Evolutionary conservation across 2,329 filamentous ascomycete species (phyloP).

Genomic region (Penicillium frequentans): DNA sequence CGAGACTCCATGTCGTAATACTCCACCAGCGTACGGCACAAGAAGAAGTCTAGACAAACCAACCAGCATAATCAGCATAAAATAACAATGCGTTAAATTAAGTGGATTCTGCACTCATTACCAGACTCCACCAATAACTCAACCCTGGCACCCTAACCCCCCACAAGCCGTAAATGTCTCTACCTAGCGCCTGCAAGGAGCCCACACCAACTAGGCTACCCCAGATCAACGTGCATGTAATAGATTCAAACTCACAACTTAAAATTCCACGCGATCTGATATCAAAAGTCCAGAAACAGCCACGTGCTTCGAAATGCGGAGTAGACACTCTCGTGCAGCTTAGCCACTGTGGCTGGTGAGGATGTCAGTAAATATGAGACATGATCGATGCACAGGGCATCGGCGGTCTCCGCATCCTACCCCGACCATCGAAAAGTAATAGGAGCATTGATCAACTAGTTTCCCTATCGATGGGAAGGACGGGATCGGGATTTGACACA

Average conservation of each 20-base stretch:
- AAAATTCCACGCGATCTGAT: neutral
- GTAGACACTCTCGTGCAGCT: neutral
- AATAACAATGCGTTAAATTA: no score
- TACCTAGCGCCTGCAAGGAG: constrained; percentile 5
- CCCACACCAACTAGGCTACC: constrained; percentile 1
- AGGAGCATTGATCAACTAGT: constrained; percentile 6
- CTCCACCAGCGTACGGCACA: no score
- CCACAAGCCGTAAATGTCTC: constrained; percentile 4
- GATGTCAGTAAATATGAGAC: neutral
- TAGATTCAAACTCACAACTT: neutral
- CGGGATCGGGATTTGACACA: constrained; percentile 1
- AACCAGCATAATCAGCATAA: no score
- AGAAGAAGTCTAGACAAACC: no score
- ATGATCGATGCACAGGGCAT: constrained; percentile 6
- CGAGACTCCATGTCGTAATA: no score
- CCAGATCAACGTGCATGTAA: constrained; percentile 1
- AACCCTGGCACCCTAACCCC: constrained; percentile 9
- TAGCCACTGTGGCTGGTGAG: constrained; percentile 5
- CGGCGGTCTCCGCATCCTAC: constrained; percentile 18
- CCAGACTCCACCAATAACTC: neutral
- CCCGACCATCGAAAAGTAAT: constrained; percentile 7
- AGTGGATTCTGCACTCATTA: neutral
- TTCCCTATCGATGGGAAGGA: constrained; percentile 14
- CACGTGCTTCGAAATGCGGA: neutral
- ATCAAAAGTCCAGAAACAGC: neutral